These are phyloP conservation scores for Corymbia citriodora DNA, from an alignment of 441 rosid genomes.

Conservation along the genomic window DNA sequence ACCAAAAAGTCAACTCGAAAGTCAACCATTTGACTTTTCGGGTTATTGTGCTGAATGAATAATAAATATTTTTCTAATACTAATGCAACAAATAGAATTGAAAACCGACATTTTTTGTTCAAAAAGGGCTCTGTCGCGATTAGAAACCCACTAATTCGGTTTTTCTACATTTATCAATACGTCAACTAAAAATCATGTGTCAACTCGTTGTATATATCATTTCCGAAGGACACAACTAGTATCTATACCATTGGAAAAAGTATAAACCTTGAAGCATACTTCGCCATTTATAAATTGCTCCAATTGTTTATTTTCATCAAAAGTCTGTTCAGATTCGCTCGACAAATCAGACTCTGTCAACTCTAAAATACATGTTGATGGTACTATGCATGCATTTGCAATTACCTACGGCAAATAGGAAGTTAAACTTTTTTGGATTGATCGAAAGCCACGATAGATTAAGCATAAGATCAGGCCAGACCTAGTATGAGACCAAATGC, in stretches of 20 bases:
- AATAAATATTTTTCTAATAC: too few species aligned
- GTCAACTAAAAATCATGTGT: too few species aligned
- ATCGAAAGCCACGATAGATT: neutral
- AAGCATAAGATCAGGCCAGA: neutral
- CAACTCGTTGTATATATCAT: neutral
- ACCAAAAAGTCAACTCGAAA: too few species aligned
- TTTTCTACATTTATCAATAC: too few species aligned
- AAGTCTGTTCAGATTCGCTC: conserved; percentile 42
- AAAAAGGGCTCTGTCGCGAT: too few species aligned
- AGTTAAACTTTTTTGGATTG: neutral
- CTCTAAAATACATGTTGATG: conserved; percentile 37
- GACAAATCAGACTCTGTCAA: conserved; percentile 54
- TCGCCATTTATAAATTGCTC: conserved; percentile 65
- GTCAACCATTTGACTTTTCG: too few species aligned
- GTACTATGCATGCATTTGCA: conserved; percentile 73
- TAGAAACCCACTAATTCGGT: too few species aligned
- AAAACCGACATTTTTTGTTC: too few species aligned
- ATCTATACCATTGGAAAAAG: conserved; percentile 59
- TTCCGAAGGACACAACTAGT: conserved; percentile 2
- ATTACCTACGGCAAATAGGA: conserved; percentile 49
- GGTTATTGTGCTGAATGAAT: too few species aligned
- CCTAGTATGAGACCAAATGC: neutral
- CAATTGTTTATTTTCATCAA: conserved; percentile 68
- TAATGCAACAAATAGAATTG: too few species aligned
- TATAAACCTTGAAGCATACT: conserved; percentile 69